Evolutionary conservation across 116 monocot species (phyloP), one percentile per base, ranked within the genome.

Genomic region (Trichopus zeylanicus): DNA sequence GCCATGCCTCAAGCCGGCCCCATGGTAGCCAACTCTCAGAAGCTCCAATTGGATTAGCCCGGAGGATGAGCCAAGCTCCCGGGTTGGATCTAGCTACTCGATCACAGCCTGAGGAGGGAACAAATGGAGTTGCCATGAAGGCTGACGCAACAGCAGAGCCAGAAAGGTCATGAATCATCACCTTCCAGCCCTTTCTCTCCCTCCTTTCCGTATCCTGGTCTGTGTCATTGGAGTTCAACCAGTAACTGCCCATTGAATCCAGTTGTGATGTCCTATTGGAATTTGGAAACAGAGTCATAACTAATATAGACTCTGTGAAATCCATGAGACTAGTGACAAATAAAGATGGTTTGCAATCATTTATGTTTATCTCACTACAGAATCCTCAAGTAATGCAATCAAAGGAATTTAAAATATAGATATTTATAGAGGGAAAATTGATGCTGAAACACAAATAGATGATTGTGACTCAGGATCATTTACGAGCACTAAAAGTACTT

Each of bases 121-220:
- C 93, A 65, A 93, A 93, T 12, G 93, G 88, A 7, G 93, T 93
- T 16, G 81, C 64, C 79, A 93, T 93, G 77, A 78, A 84, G 12
- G 88, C 89, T 18, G 75, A 74, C 3, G 93, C 93, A 0, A 82
- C 82, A 20, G 88, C 85, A 47, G 85, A 84, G 66, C 93, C 93
- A 23, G 75, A 77, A 12, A 93, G 85, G 56, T 93, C 93, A 35
- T 93, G 88, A 27, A 93, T 80, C 75, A 82, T 48, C 48, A 85
- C 75, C 62, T 80, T 85, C 93, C 93, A 93, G 8, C 88, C 88
- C 42, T 93, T 93, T 58, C 93, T 78, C 61, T 80, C 82, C 53
- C 75, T 72, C 51, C 77, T 77, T 22, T 74, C 74, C 2, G 22
- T 16, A 5, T 71, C 73, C 25, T 60, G 35, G 21, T 76, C 78